A percentile compares a stretch with the other conserved stretches of the same genome.
phyloP scores from a whole-genome alignment of 2,329 filamentous ascomycete species.

The Curvularia sp. region DNA sequence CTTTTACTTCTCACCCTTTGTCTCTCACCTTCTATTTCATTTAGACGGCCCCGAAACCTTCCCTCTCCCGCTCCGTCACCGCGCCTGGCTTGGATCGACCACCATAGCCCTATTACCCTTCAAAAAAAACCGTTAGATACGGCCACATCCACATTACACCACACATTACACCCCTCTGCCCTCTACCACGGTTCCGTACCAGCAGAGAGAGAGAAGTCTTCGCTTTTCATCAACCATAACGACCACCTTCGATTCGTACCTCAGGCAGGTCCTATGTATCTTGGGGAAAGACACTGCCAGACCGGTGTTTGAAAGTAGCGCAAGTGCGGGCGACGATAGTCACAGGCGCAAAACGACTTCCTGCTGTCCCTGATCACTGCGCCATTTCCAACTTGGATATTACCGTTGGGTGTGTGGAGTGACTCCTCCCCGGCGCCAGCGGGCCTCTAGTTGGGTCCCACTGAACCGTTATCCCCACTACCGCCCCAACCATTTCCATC shows the following conservation, averaged over 20 bases:
- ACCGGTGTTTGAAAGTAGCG: conserved; percentile 6
- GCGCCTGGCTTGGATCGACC: conserved; percentile 22
- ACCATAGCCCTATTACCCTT: conserved; percentile 22
- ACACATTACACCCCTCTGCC: conserved; percentile 3
- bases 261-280: conserved; percentile 11
- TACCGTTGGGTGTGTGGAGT: conserved; percentile 15
- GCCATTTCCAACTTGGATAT: conserved; percentile 11
- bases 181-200: conserved; percentile 32
- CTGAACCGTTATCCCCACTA: conserved; percentile 12
- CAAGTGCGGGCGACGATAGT: conserved; percentile 5
- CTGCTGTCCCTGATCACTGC: conserved; percentile 15
- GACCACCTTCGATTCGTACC: conserved; percentile 1
- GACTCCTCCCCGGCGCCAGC: conserved; percentile 6
- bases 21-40: conserved; percentile 14
- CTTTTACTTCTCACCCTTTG: conserved; percentile 15
- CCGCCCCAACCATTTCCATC: conserved; percentile 8
- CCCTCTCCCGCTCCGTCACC: conserved; percentile 10
- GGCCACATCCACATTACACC: conserved; percentile 11
- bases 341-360: background rate
- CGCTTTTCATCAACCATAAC: conserved; percentile 9
- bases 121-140: conserved; percentile 17
- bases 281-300: conserved; percentile 9
- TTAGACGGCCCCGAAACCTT: conserved; percentile 14
- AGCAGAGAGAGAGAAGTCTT: conserved; percentile 1
- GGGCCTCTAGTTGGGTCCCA: conserved; percentile 18